These are phyloP conservation scores for Tetrahymena thermophila DNA, from an alignment of 73 alveolate genomes.

Conservation along the genomic window DNA sequence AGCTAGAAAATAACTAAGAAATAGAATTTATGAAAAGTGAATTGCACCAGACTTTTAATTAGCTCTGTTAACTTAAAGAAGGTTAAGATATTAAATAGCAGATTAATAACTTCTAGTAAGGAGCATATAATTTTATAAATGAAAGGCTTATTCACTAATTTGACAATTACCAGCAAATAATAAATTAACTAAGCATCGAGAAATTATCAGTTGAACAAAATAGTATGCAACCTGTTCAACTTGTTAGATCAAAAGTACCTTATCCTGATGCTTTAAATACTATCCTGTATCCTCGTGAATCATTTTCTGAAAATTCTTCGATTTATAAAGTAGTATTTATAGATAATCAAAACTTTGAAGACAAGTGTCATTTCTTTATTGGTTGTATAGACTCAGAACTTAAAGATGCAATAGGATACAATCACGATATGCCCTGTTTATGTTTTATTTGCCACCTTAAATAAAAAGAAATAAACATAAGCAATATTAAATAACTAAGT, in stretches of 20 bases:
- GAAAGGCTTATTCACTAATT: neutral
- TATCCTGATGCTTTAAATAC: neutral
- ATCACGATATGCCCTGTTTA: neutral
- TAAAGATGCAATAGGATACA: neutral
- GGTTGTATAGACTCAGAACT: neutral
- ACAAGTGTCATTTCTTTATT: neutral
- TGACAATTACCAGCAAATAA: neutral
- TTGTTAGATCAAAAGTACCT: neutral
- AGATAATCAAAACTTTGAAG: neutral
- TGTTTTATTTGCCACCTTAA: neutral
- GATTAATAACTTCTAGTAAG: neutral
- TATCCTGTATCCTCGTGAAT: neutral
- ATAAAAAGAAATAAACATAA: neutral
- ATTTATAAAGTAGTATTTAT: neutral
- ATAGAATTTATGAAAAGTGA: neutral
- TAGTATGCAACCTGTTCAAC: neutral
- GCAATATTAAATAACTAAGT: neutral
- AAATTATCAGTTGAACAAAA: neutral
- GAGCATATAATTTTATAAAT: neutral
- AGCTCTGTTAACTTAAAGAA: neutral
- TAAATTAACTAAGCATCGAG: neutral
- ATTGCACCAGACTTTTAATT: neutral
- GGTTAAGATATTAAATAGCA: neutral
- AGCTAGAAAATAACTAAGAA: neutral
- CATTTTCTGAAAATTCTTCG: neutral